Conservation (phyloP, 495 filamentous ascomycete species). For the Geoglossum glabrum region DNA sequence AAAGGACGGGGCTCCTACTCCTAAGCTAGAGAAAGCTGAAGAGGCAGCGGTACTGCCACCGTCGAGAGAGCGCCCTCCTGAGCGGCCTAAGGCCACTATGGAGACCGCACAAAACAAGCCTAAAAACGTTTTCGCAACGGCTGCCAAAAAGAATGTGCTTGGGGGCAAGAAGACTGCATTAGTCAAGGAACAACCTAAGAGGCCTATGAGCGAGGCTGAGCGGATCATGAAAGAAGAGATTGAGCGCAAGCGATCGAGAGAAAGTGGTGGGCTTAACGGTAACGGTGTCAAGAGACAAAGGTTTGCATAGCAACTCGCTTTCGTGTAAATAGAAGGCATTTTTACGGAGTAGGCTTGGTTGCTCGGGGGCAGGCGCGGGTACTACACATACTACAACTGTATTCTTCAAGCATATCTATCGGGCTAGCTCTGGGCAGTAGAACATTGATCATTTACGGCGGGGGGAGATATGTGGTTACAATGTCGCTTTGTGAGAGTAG, state of each 20-base stretch:
- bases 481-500: no score
- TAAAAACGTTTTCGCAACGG: constrained; percentile 67
- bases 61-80: not conserved
- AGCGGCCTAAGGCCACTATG: constrained; percentile 26
- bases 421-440: no score
- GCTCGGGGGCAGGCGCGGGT: no score
- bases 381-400: no score
- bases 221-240: constrained; percentile 78
- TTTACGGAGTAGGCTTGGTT: no score
- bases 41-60: constrained; percentile 17
- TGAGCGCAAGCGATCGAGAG: constrained; percentile 44
- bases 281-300: not conserved
- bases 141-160: constrained; percentile 42
- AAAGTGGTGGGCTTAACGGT: constrained; percentile 13
- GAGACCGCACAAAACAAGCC: constrained; percentile 38
- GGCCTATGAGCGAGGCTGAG: constrained; percentile 72
- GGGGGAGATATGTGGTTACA: no score
- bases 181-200: constrained; percentile 23
- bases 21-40: constrained; percentile 6
- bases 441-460: no score
- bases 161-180: constrained; percentile 36
- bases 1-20: not conserved
- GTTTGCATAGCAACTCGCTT: not conserved
- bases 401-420: no score
- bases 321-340: constrained; percentile 22